A percentile compares a stretch with the other conserved stretches of the same genome.
Evolutionary conservation across 768 basidiomycete genomes (phyloP).

Genomic region (Termitomyces sp.): DNA sequence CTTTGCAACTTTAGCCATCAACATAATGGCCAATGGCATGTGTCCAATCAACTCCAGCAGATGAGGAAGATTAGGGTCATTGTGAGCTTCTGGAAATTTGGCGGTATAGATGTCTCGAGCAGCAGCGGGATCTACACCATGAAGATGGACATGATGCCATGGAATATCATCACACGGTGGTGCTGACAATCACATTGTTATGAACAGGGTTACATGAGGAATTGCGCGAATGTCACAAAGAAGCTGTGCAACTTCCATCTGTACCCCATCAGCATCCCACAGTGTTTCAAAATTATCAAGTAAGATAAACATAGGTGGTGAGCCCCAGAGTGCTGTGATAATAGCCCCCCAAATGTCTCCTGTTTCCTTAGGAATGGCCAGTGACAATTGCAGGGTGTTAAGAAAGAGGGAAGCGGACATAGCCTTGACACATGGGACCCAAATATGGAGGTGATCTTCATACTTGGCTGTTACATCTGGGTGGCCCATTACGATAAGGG

Average conservation of each 20-base stretch:
- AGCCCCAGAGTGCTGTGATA: constrained; percentile 18
- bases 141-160: too few relatives aligned
- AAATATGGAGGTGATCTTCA: constrained; percentile 17
- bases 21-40: too few relatives aligned
- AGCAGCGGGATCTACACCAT: too few relatives aligned
- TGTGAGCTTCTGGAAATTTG: too few relatives aligned
- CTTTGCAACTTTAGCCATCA: too few relatives aligned
- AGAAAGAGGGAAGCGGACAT: constrained; percentile 19
- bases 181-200: too few relatives aligned
- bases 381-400: constrained; percentile 15
- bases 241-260: neutral
- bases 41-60: too few relatives aligned
- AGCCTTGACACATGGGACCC: constrained; percentile 30
- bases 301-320: constrained; percentile 23
- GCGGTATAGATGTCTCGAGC: too few relatives aligned
- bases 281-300: constrained; percentile 40
- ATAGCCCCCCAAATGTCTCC: constrained; percentile 17
- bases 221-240: too few relatives aligned
- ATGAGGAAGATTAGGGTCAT: too few relatives aligned
- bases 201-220: neutral
- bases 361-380: constrained; percentile 16
- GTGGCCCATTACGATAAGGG: constrained; percentile 28
- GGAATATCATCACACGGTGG: too few relatives aligned
- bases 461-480: constrained; percentile 17
- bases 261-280: constrained; percentile 23